Percentiles rank a stretch among this genome's conserved stretches.
phyloP scores from a whole-genome alignment of 2,329 filamentous ascomycete genomes.

The Thelonectria blattea region DNA sequence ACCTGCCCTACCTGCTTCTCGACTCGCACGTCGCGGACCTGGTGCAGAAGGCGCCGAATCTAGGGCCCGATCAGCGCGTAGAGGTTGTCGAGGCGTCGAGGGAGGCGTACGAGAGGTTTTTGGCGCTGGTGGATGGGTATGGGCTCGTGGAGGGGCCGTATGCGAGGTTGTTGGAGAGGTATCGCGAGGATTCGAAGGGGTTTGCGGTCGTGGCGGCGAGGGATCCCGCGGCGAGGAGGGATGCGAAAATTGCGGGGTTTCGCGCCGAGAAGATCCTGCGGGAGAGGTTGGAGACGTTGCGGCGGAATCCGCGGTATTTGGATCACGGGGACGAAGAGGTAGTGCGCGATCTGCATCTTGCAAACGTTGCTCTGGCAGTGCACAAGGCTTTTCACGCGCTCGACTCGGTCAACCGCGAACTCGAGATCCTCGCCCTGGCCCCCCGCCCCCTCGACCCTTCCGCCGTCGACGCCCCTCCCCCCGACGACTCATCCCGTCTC shows the following conservation, averaged over 20 bases:
- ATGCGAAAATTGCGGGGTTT: constrained; percentile 86
- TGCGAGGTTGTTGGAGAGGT: constrained; percentile 72
- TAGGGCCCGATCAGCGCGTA: constrained; percentile 63
- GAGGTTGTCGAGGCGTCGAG: constrained; percentile 67
- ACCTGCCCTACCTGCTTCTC: constrained; percentile 84
- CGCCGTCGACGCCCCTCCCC: constrained; percentile 51
- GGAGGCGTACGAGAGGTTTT: constrained; percentile 76
- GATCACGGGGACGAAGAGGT: constrained; percentile 80
- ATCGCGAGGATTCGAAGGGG: constrained; percentile 71
- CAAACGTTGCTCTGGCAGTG: constrained; percentile 73
- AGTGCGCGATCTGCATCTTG: constrained; percentile 79
- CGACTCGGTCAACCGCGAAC: constrained; percentile 85
- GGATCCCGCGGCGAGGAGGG: constrained; percentile 71
- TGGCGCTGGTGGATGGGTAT: constrained; percentile 80
- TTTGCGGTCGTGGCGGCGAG: constrained; percentile 74
- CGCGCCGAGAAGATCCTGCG: constrained; percentile 85
- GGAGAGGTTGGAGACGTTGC: constrained; percentile 72
- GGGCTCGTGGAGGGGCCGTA: constrained; percentile 70
- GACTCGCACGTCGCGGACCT: constrained; percentile 83
- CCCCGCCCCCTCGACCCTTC: constrained; percentile 61
- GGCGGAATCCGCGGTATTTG: constrained; percentile 56
- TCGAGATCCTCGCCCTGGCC: constrained; percentile 79
- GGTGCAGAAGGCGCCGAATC: constrained; percentile 67
- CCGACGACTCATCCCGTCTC: constrained; percentile 70
- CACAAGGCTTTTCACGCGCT: constrained; percentile 86